Evolutionary conservation across 176 grass and related monocot genomes (phyloP), one percentile per base, ranked within the genome.

Genomic region (Aegilops longissima): DNA sequence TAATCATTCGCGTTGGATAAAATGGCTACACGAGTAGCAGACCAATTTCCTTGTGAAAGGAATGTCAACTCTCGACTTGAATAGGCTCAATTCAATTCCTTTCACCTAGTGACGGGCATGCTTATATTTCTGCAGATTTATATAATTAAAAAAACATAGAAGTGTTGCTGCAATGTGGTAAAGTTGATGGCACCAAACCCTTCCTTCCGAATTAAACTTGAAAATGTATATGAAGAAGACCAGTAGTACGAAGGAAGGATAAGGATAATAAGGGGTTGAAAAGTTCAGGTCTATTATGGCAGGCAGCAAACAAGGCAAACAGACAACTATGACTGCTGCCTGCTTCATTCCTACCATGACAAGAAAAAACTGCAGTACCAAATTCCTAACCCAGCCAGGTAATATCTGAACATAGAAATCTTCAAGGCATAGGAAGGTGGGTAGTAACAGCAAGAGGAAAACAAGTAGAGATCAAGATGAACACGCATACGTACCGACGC

Each of bases 131-230:
- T 42, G 23, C 56, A 59, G 56, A 62, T 63, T 56, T 16, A 33
- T 33, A 33, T 17, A 31, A 31, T 76, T 38, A 10, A 17, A 76
- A 11, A 14, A 14, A 49, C 4, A 47, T 20, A 20, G 4, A 51
- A 51, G 73, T 52, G 14, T 4, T 54, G 16, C 14, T 76, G 47
- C 8, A 77, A 77, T 33, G 73, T 56, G 47, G 25, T 20, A 31
- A 52, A 76, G 44, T 52, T 31, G 44, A 77, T 77, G 27, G 25
- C 73, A 77, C 27, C 47, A 77, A 77, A 56, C 14, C 73, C 73
- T 18, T 56, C 27, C 47, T 76, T 51, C 24, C 6, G 0, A 51
- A 13, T 25, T 76, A 24, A 76, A 76, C 24, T 51, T 20, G 25
- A 49, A 52, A 75, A 17, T 23, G 38, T 5, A 54, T 54, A 29